Evolutionary conservation across 345 rosid species (phyloP), one percentile per base, ranked within the genome.

Genomic region (Erodium maritimum): DNA sequence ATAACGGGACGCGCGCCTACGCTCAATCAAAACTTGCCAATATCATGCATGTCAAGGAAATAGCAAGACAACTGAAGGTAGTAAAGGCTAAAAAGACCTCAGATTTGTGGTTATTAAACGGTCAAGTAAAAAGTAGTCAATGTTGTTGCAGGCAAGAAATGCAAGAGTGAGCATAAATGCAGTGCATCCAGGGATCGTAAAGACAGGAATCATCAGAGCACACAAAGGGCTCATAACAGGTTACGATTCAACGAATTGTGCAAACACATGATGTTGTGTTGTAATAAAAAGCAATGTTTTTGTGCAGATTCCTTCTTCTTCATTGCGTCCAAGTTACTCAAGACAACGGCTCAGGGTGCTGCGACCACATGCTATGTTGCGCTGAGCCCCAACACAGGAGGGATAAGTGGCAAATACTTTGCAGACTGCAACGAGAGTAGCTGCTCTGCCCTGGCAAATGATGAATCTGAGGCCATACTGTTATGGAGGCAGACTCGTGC

Each of bases 351-450:
- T 46, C 96, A 91, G 93, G 98, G 98, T 5, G 96, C 98, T 65
- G 73, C 98, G 8, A 91, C 98, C 24, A 88, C 95, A 60, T 91
- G 98, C 74, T 86, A 91, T 57, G 91, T 79, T 19, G 95, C 96
- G 23, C 59, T 91, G 73, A 91, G 89, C 69, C 85, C 84, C 51
- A 67, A 81, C 57, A 25, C 61, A 59, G 80, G 73, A 60, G 87
- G 86, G 13, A 66, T 71, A 33, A 80, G 77, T 55, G 96, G 98
- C 23, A 84, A 76, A 57, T 91, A 91, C 71, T 91, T 91, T 67
- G 81, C 85, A 64, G 98, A 91, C 68, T 91, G 95, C 63, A 91
- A 91, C 45, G 96, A 86, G 46, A 75, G 77, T 14, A 70, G 52
- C 62, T 84, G 85, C 71, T 88, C 98, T 16, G 77, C 75, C 54